phyloP scores from a whole-genome alignment of 1,284 basidiomycete genomes.

The Boletus semigastroideus region DNA sequence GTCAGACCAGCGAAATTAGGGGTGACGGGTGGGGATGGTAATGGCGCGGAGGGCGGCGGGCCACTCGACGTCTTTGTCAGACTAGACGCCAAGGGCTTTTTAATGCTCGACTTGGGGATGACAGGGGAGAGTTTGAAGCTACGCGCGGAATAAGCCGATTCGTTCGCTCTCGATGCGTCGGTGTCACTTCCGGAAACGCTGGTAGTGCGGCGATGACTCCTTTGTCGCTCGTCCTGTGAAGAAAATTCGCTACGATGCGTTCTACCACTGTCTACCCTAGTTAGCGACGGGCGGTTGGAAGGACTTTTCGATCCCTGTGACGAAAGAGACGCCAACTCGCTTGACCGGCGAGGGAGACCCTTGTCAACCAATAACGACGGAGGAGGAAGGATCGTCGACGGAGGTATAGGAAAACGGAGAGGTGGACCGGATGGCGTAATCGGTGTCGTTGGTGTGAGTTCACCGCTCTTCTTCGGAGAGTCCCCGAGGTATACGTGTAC shows the following conservation, averaged over 20 bases:
- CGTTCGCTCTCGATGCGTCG: slow-evolving; percentile 27
- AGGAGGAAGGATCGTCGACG: slow-evolving; percentile 16
- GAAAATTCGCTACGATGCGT: slow-evolving; percentile 6
- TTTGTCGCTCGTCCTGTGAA: slow-evolving; percentile 24
- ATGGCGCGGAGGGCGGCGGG: slow-evolving; percentile 31
- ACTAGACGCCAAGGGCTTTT: slow-evolving; percentile 14
- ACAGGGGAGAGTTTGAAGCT: slow-evolving; percentile 14
- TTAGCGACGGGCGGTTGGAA: slow-evolving; percentile 12
- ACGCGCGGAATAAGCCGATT: slow-evolving; percentile 9
- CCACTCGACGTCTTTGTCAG: slow-evolving; percentile 17
- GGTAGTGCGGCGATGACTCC: slow-evolving; percentile 15
- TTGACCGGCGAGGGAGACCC: slow-evolving; percentile 10
- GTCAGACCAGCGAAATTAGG: neutral
- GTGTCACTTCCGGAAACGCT: slow-evolving; percentile 34
- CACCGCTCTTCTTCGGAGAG: slow-evolving; percentile 20
- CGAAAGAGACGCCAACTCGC: slow-evolving; percentile 25
- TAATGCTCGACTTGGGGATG: slow-evolving; percentile 17
- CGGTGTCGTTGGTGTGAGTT: slow-evolving; percentile 26
- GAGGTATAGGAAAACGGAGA: slow-evolving; percentile 36
- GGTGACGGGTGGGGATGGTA: slow-evolving; percentile 29
- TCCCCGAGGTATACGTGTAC: slow-evolving; percentile 11
- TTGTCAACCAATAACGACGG: slow-evolving; percentile 17
- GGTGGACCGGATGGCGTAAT: slow-evolving; percentile 28
- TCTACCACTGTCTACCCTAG: slow-evolving; percentile 16
- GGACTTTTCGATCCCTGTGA: slow-evolving; percentile 24